Conservation (phyloP, 208 protist genomes). For the Leishmania braziliensis region DNA sequence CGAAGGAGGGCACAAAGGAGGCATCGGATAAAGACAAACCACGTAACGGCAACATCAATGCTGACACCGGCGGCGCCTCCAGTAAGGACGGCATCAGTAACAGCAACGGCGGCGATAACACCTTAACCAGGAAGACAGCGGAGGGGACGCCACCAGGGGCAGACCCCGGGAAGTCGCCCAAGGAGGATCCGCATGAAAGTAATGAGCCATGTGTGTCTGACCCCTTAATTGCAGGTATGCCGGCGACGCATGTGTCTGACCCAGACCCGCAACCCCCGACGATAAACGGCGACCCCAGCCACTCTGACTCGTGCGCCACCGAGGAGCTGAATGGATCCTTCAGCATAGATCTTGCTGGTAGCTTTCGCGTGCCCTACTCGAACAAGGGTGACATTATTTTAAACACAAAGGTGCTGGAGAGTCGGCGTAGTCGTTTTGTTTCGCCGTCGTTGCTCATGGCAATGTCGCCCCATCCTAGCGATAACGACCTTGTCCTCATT, state of each 20-base stretch:
- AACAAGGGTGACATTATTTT: constrained; percentile 29
- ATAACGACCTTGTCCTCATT: constrained; percentile 57
- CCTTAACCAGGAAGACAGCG: background rate
- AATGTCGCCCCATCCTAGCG: constrained; percentile 47
- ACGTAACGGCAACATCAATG: background rate
- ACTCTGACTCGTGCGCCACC: constrained; percentile 7
- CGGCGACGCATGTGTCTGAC: background rate
- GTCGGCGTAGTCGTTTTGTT: constrained; percentile 11
- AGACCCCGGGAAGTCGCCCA: background rate
- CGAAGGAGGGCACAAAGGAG: background rate
- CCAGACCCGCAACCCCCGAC: background rate
- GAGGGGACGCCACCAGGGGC: background rate
- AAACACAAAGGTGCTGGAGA: constrained; percentile 17
- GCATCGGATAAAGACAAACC: background rate
- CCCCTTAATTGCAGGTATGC: background rate
- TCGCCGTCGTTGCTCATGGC: constrained; percentile 10
- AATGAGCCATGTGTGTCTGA: background rate
- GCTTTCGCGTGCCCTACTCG: constrained; percentile 35
- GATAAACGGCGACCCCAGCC: background rate
- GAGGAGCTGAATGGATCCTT: constrained; percentile 31
- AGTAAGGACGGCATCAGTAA: background rate
- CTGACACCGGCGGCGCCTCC: background rate
- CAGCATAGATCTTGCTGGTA: constrained; percentile 30
- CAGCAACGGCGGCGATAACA: background rate
- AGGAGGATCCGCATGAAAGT: background rate